Percentiles rank a stretch among this genome's conserved stretches.
phyloP scores from a whole-genome alignment of 2,329 filamentous ascomycete species.

The Fusarium tupiense region DNA sequence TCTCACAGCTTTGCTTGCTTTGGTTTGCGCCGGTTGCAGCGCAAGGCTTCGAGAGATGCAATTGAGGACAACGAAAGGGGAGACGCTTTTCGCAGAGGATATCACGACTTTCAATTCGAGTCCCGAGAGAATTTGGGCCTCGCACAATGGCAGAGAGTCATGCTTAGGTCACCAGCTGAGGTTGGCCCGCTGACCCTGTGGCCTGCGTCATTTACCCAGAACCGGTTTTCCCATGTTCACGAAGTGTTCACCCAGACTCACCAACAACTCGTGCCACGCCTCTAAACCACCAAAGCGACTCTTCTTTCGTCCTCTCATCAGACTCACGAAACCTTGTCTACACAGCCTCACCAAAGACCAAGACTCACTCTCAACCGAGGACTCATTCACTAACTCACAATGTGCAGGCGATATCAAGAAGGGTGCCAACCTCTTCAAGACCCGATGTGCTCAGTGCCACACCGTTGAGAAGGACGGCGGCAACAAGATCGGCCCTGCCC shows the following conservation, averaged over 20 bases:
- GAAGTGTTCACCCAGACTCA: constrained; percentile 20
- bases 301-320: neutral
- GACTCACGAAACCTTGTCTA: neutral
- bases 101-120: constrained; percentile 4
- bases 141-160: neutral
- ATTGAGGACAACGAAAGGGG: constrained; percentile 26
- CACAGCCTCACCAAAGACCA: neutral
- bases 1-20: neutral
- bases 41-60: constrained; percentile 22
- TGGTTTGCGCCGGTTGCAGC: constrained; percentile 17
- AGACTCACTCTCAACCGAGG: neutral
- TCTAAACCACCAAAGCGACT: neutral
- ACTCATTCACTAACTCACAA: constrained; percentile 43
- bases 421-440: constrained; percentile 99
- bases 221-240: constrained; percentile 24
- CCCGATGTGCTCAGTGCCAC: constrained; percentile 98
- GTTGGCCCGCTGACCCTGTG: constrained; percentile 17
- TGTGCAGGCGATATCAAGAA: constrained; percentile 89
- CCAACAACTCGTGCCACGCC: constrained; percentile 10
- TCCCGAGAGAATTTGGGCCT: neutral
- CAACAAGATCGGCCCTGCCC: constrained; percentile 98
- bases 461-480: constrained; percentile 88
- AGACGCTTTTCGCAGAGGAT: constrained; percentile 7
- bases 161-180: neutral
- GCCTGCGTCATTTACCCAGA: constrained; percentile 50